Evolutionary conservation across 306 rosid genomes (phyloP).

Genomic region (Carpinus viminea): DNA sequence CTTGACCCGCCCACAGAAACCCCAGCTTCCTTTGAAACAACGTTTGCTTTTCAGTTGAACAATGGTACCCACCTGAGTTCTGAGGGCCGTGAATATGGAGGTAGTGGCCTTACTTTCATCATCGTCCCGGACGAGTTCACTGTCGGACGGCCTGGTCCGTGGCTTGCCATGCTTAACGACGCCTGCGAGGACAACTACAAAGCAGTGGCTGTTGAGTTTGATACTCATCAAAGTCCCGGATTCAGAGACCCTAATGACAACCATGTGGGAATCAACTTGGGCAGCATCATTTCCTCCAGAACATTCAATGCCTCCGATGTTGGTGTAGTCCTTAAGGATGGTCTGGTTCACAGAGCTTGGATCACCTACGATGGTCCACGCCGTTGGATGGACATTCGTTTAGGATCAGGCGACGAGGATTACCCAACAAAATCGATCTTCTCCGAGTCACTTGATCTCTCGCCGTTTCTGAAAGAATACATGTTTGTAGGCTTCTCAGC

Average conservation of each 20-base stretch:
- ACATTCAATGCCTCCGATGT: slow-evolving; percentile 55
- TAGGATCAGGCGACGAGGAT: slow-evolving; percentile 37
- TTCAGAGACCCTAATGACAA: slow-evolving; percentile 80
- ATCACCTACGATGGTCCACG: slow-evolving; percentile 57
- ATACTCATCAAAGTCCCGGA: slow-evolving; percentile 58
- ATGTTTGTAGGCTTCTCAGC: slow-evolving; percentile 91
- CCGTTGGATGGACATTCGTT: slow-evolving; percentile 59
- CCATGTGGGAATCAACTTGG: slow-evolving; percentile 74
- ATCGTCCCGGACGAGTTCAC: slow-evolving; percentile 87
- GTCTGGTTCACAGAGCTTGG: slow-evolving; percentile 46
- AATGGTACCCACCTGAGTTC: slow-evolving; percentile 32
- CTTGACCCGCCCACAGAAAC: slow-evolving; percentile 53
- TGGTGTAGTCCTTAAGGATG: slow-evolving; percentile 34
- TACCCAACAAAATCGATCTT: slow-evolving; percentile 55
- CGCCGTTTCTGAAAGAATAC: slow-evolving; percentile 60
- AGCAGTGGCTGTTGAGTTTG: slow-evolving; percentile 68
- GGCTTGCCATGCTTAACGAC: slow-evolving; percentile 87
- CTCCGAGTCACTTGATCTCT: slow-evolving; percentile 41
- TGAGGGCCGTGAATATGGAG: slow-evolving; percentile 30
- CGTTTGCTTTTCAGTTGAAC: slow-evolving; percentile 58
- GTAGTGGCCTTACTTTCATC: slow-evolving; percentile 74
- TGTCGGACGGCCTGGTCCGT: slow-evolving; percentile 74
- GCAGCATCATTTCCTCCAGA: slow-evolving; percentile 53
- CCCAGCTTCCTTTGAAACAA: slow-evolving; percentile 71
- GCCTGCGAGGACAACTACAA: slow-evolving; percentile 67